These are phyloP conservation scores for Xylaria sp. DNA, from an alignment of 2,329 filamentous ascomycete genomes.

Conservation along the genomic window DNA sequence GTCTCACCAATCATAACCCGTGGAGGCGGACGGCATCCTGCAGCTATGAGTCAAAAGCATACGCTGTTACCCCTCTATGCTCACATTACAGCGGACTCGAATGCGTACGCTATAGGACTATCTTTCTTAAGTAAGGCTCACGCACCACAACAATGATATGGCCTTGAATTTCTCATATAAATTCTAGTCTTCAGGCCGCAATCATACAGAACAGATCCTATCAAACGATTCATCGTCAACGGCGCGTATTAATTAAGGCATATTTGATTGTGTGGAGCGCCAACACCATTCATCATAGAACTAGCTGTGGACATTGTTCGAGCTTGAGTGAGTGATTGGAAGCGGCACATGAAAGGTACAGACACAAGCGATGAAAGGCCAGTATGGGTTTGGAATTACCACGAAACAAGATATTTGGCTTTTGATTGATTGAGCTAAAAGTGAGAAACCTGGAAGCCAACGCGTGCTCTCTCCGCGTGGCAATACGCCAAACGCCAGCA, in stretches of 20 bases:
- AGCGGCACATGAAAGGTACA: not conserved
- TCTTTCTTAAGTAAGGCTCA: not conserved
- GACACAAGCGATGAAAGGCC: no score
- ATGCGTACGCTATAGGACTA: not conserved
- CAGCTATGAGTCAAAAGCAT: constrained; percentile 5
- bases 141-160: no score
- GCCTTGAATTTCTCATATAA: not conserved
- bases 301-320: not conserved
- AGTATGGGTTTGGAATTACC: no score
- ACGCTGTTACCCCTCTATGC: constrained; percentile 25
- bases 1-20: constrained; percentile 18
- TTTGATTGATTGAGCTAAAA: not conserved
- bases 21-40: not conserved
- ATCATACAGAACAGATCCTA: not conserved
- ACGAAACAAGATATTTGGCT: no score
- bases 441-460: not conserved
- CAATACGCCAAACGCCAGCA: constrained; percentile 23
- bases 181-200: not conserved
- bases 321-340: not conserved
- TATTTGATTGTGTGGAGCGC: not conserved
- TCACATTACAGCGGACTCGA: not conserved
- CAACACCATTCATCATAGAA: not conserved
- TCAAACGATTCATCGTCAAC: not conserved
- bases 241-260: not conserved
- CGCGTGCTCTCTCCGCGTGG: not conserved